Base-by-base conservation (phyloP, 768 basidiomycete genomes). In the Phallus indusiatus region DNA sequence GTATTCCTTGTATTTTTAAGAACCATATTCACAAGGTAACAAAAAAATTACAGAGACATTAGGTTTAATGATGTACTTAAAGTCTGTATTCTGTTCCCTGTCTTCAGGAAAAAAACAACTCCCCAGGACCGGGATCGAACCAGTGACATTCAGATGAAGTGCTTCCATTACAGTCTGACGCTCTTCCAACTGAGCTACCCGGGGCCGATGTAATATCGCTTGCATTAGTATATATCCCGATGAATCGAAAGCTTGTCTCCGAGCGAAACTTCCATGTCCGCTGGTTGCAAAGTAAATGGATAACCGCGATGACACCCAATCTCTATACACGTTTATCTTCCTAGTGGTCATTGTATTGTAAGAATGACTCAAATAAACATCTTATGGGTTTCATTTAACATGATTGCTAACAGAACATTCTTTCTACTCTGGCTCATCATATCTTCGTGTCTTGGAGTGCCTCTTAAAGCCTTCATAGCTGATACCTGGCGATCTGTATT, bases 181-280 rank as follows among this genome's bases (percentile, higher is more conserved):
- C 59, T 60, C 59, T 60, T 60, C 59, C 59, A 60, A 60, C 59
- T 60, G 59, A 60, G 59, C 50, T 60, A 60, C 53, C 53, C 59
- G 55, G 59, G 55, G 59, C 35, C 4, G n/a, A 18, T 48, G 47
- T 42, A 28, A 2, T 7, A 3, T 28, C 4, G 28, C 28, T 28
- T 3, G 28, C 28, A 3, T 28, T 28, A 8, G 37, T 56, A n/a
- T 46, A 34, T 17, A 18, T 47, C 17, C 8, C 20, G 7, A 9
- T 56, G 42, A 2, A 36, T 28, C 34, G 6, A n/a, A n/a, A n/a
- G n/a, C n/a, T n/a, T n/a, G n/a, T n/a, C n/a, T n/a, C n/a, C n/a
- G n/a, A n/a, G n/a, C n/a, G n/a, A n/a, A 18, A 17, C 53, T n/a
- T 24, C n/a, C 22, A 17, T 54, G 14, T 17, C 22, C 34, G 12